Conservation (phyloP, 2,329 filamentous ascomycete genomes). For the Ambrosiella xylebori region DNA sequence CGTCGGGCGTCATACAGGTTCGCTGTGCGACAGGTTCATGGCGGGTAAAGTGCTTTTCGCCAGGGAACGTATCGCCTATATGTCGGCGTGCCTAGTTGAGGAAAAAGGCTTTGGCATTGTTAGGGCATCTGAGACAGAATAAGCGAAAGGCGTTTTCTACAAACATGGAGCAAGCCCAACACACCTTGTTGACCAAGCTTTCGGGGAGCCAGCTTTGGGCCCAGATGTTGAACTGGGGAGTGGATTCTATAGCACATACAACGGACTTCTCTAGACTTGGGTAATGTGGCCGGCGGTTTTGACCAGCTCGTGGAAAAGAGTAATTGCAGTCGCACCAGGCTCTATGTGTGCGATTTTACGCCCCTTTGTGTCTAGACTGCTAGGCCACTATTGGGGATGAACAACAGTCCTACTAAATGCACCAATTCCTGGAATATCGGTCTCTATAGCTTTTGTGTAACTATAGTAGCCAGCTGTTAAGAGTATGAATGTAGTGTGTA, state of each 20-base stretch:
- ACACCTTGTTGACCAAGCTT: constrained; percentile 27
- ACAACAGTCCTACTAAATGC: constrained; percentile 46
- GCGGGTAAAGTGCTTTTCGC: constrained; percentile 42
- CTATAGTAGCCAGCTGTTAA: constrained; percentile 53
- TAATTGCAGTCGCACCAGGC: constrained; percentile 63
- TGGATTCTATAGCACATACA: constrained; percentile 42
- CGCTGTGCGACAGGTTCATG: constrained; percentile 61
- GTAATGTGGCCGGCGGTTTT: constrained; percentile 49
- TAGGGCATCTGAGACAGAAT: constrained; percentile 26
- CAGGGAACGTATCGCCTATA: constrained; percentile 35
- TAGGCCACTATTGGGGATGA: constrained; percentile 64
- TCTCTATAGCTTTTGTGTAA: constrained; percentile 44
- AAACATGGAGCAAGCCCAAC: constrained; percentile 33
- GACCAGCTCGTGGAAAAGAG: constrained; percentile 53
- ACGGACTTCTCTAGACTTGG: constrained; percentile 66
- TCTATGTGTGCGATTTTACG: constrained; percentile 60
- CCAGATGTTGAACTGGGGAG: constrained; percentile 21
- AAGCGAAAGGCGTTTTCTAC: constrained; percentile 28
- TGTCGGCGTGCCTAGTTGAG: constrained; percentile 28
- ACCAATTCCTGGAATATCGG: constrained; percentile 48
- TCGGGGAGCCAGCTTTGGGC: constrained; percentile 29
- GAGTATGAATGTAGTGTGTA: constrained; percentile 38
- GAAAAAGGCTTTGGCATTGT: constrained; percentile 18
- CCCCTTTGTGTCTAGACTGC: constrained; percentile 44
- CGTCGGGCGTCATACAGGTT: constrained; percentile 46